A percentile compares a stretch with the other conserved stretches of the same genome.
These are phyloP conservation scores for Pleurozium schreberi DNA, from an alignment of 225 moss, liverwort and hornwort species.

Conservation along the genomic window DNA sequence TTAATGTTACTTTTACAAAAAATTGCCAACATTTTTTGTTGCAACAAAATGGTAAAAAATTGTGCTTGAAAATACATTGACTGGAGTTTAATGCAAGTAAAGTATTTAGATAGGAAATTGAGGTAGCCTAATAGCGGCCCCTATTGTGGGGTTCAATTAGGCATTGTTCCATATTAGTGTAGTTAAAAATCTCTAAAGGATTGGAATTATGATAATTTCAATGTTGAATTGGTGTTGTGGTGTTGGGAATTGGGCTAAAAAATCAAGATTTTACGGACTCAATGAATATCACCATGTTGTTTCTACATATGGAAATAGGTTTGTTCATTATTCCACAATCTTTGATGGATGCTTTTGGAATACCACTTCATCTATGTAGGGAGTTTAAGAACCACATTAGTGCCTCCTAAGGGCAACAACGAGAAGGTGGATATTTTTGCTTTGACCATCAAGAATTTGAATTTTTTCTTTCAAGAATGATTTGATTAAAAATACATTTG, in stretches of 20 bases:
- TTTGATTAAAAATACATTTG: no score
- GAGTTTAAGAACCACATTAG: no score
- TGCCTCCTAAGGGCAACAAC: no score
- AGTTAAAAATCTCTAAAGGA: not conserved
- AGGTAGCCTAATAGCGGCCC: not conserved
- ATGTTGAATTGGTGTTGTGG: no score
- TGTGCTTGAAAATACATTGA: fast-evolving
- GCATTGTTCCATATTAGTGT: not conserved
- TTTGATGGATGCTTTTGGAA: no score
- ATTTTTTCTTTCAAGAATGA: no score
- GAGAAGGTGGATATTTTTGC: no score
- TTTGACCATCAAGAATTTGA: no score
- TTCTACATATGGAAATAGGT: no score
- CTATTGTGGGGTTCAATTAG: no score
- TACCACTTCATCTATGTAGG: no score
- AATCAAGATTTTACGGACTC: not conserved
- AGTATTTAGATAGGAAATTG: not conserved
- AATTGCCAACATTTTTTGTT: not conserved
- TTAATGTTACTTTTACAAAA: not conserved
- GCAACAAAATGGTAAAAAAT: not conserved
- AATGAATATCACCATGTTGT: not conserved
- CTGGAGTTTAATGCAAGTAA: not conserved
- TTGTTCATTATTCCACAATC: no score
- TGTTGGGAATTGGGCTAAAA: not conserved
- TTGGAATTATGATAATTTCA: not conserved